Percentiles rank a stretch among this genome's conserved stretches.
These are phyloP conservation scores for Microcera coccophila DNA, from an alignment of 2,329 filamentous ascomycete species.

Conservation along the genomic window DNA sequence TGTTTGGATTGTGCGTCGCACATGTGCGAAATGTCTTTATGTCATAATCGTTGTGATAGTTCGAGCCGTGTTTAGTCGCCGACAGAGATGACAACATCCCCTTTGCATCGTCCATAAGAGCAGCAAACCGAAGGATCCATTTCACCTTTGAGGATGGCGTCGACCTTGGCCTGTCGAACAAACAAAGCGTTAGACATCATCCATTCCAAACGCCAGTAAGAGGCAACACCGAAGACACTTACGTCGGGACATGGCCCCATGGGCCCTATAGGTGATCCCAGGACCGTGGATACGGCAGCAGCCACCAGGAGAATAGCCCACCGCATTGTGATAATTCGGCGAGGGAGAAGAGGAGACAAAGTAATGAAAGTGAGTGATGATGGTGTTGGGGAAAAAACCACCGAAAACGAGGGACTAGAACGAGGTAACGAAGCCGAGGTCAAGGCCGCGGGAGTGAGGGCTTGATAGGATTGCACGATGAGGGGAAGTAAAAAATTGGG, in stretches of 20 bases:
- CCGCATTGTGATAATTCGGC: slow-evolving; percentile 19
- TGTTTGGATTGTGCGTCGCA: not conserved
- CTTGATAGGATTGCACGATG: not conserved
- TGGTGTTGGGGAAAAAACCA: not conserved
- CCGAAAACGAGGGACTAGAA: not conserved
- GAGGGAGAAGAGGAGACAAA: not conserved
- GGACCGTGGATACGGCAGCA: slow-evolving; percentile 16
- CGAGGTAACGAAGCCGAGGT: not conserved
- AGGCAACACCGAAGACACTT: slow-evolving; percentile 11
- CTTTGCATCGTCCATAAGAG: slow-evolving; percentile 51
- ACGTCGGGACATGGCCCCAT: slow-evolving; percentile 35
- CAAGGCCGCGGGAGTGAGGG: not conserved
- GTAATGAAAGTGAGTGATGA: not conserved
- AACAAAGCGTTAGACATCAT: slow-evolving; percentile 6
- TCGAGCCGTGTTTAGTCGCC: slow-evolving; percentile 24
- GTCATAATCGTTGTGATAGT: slow-evolving; percentile 16
- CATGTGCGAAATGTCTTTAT: slow-evolving; percentile 12
- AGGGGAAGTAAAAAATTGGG: not conserved
- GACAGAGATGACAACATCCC: slow-evolving; percentile 47
- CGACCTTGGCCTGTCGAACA: slow-evolving; percentile 29
- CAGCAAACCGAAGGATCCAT: slow-evolving; percentile 50
- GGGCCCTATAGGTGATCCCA: slow-evolving; percentile 30
- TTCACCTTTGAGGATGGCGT: slow-evolving; percentile 45
- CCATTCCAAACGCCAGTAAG: not conserved
- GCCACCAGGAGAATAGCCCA: slow-evolving; percentile 17